Evolutionary conservation across 805 yeast genomes (phyloP).

Genomic region (Starmerella powellii): DNA sequence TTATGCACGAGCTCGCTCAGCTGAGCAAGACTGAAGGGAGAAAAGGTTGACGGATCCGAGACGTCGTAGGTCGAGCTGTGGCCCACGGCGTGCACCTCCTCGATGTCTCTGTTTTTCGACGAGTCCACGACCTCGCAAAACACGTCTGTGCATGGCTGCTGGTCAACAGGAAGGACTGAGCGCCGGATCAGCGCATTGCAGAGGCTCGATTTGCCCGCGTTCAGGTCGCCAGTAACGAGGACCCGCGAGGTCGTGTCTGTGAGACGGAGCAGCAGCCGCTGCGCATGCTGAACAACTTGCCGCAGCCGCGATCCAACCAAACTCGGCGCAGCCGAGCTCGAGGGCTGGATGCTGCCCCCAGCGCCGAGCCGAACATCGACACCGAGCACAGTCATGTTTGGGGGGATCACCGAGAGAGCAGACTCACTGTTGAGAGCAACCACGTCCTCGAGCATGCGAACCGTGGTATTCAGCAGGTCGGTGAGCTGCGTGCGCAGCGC

Average conservation of each 20-base stretch:
- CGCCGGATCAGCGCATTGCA: conserved; percentile 80
- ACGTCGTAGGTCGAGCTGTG: conserved; percentile 33
- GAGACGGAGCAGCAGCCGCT: conserved; percentile 64
- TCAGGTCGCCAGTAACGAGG: conserved; percentile 90
- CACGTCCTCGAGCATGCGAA: conserved; percentile 24
- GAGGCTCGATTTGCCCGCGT: conserved; percentile 91
- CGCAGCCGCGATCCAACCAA: conserved; percentile 56
- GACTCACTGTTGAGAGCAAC: conserved; percentile 16
- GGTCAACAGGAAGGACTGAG: conserved; percentile 81
- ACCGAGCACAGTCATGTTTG: conserved; percentile 46
- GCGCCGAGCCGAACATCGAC: conserved; percentile 49
- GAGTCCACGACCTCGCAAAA: conserved; percentile 91
- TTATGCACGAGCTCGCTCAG: conserved; percentile 61
- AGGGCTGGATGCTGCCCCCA: conserved; percentile 42
- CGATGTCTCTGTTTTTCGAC: conserved; percentile 55
- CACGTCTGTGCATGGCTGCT: conserved; percentile 93
- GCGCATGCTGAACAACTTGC: conserved; percentile 54
- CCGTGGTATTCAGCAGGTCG: conserved; percentile 30
- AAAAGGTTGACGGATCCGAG: conserved; percentile 55
- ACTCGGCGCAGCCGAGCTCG: conserved; percentile 47
- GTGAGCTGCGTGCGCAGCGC: conserved; percentile 55
- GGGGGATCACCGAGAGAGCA: conserved; percentile 6
- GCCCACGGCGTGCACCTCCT: conserved; percentile 88
- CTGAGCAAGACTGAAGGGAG: conserved; percentile 40
- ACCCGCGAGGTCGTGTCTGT: conserved; percentile 90